Evolutionary conservation across 148 eudicot genomes (phyloP).

Genomic region (Oxyria digyna): DNA sequence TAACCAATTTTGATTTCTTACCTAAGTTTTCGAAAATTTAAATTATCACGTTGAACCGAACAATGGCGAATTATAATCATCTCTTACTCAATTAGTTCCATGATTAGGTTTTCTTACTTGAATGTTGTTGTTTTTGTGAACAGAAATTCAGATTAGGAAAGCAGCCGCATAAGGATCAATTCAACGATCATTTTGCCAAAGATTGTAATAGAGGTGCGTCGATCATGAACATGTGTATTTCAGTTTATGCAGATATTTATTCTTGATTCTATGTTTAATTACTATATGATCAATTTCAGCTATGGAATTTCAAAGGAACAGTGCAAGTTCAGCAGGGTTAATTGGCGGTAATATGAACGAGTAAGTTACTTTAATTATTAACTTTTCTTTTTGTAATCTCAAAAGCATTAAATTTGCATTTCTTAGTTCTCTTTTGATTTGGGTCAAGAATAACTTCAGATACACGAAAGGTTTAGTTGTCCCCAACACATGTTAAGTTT

Average conservation of each 20-base stretch:
- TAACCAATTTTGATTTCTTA: background rate
- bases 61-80: too few species aligned
- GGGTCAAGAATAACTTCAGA: background rate
- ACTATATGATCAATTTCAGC: background rate
- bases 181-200: constrained; percentile 65
- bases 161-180: constrained; percentile 87
- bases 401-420: background rate
- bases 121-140: background rate
- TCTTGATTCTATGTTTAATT: background rate
- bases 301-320: background rate
- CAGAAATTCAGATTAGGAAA: constrained; percentile 95
- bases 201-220: constrained; percentile 51
- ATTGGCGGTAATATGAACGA: background rate
- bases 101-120: too few species aligned
- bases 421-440: background rate
- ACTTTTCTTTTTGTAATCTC: background rate
- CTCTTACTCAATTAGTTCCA: too few species aligned
- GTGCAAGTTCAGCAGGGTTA: background rate
- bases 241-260: too few species aligned
- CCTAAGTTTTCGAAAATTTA: too few species aligned
- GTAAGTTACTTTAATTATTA: background rate
- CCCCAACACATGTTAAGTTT: background rate
- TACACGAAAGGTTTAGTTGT: background rate
- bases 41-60: too few species aligned
- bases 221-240: background rate